These are phyloP conservation scores for Nepenthes mirabilis DNA, from an alignment of 148 eudicot genomes.

Conservation along the genomic window DNA sequence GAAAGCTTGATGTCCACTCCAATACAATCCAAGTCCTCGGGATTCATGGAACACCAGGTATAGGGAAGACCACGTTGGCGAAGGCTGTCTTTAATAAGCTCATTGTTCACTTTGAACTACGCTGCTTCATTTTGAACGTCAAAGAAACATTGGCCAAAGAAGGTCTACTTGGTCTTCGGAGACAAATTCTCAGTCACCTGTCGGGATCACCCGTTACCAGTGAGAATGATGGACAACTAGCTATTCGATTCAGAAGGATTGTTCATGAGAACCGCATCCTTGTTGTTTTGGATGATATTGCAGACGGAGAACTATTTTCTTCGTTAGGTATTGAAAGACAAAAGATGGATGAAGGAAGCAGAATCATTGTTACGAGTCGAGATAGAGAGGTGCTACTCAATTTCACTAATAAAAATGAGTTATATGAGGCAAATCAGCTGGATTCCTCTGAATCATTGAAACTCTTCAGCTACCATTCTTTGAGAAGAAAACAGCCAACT, in stretches of 20 bases:
- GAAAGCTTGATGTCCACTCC: slow-evolving; percentile 14
- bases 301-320: slow-evolving; percentile 16
- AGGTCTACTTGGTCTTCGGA: slow-evolving; percentile 17
- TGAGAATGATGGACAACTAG: slow-evolving; percentile 9
- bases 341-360: slow-evolving; percentile 41
- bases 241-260: slow-evolving; percentile 5
- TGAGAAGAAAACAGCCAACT: slow-evolving; percentile 28
- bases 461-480: slow-evolving; percentile 45
- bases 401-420: slow-evolving; percentile 13
- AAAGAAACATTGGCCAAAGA: slow-evolving; percentile 19
- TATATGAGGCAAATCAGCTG: slow-evolving; percentile 31
- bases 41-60: slow-evolving; percentile 47
- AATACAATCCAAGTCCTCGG: slow-evolving; percentile 23
- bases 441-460: slow-evolving; percentile 22
- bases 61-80: slow-evolving; percentile 66
- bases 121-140: slow-evolving; percentile 33
- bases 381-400: slow-evolving; percentile 11
- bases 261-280: slow-evolving; percentile 18
- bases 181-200: slow-evolving; percentile 15
- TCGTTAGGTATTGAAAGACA: slow-evolving; percentile 17
- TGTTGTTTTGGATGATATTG: slow-evolving; percentile 49
- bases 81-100: slow-evolving; percentile 51
- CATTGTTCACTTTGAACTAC: slow-evolving; percentile 18
- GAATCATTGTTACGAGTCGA: slow-evolving; percentile 43
- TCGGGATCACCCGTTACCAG: background rate